phyloP scores from a whole-genome alignment of 1,139 yeast species.

The Hyphopichia pseudoburtonii region DNA sequence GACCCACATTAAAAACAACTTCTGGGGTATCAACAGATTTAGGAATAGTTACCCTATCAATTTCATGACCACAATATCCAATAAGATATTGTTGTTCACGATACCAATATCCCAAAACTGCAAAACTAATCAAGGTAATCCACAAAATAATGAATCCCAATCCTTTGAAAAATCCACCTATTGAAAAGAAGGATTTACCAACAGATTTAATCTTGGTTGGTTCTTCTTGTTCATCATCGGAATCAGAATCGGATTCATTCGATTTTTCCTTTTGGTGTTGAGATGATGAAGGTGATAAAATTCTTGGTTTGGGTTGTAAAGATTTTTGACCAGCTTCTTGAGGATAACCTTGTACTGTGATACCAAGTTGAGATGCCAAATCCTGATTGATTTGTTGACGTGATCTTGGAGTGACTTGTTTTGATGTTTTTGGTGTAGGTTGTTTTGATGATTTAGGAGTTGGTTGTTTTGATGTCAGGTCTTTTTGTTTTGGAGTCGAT shows the following conservation, averaged over 20 bases:
- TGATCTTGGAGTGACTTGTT: background rate
- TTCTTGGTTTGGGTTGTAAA: slow-evolving; percentile 5
- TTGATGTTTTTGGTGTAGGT: background rate
- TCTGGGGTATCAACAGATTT: slow-evolving; percentile 16
- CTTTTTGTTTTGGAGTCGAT: too few species aligned
- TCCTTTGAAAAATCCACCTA: slow-evolving; percentile 4
- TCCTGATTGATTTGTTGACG: slow-evolving; percentile 7
- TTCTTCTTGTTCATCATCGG: slow-evolving; percentile 3
- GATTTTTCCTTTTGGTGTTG: slow-evolving; percentile 6
- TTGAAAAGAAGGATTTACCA: background rate
- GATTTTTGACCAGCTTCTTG: slow-evolving; percentile 4
- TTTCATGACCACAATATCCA: slow-evolving; percentile 71
- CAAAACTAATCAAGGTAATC: slow-evolving; percentile 25
- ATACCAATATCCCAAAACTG: slow-evolving; percentile 54
- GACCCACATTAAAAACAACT: slow-evolving; percentile 22
- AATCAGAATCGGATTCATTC: slow-evolving; percentile 5
- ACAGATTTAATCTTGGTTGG: background rate
- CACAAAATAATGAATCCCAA: slow-evolving; percentile 23
- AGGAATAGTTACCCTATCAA: slow-evolving; percentile 36
- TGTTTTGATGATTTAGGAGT: background rate
- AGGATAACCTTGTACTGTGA: slow-evolving; percentile 22
- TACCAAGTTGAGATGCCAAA: slow-evolving; percentile 29
- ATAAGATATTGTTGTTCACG: slow-evolving; percentile 56
- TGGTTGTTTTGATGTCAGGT: too few species aligned
- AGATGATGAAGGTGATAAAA: slow-evolving; percentile 1